Percentiles rank a stretch among this genome's conserved stretches.
These are phyloP conservation scores for Microsporum canis DNA, from an alignment of 2,329 filamentous ascomycete genomes.

Conservation along the genomic window DNA sequence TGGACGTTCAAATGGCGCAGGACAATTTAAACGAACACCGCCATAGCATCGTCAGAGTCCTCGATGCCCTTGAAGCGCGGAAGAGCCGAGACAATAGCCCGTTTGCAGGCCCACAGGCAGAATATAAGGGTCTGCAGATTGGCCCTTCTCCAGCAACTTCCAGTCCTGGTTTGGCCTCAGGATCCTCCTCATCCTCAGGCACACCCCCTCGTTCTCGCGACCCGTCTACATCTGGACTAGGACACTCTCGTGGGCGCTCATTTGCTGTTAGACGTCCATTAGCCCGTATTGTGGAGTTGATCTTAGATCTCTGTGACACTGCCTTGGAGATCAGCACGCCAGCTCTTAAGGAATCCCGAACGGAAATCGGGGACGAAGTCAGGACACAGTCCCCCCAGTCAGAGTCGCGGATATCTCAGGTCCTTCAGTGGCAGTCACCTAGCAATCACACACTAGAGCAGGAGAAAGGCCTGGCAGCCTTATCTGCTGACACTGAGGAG, in stretches of 20 bases:
- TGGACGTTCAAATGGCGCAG: constrained; percentile 94
- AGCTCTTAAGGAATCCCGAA: constrained; percentile 72
- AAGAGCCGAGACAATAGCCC: constrained; percentile 40
- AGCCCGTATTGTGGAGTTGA: constrained; percentile 83
- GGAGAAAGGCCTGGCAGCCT: constrained; percentile 72
- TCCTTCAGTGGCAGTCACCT: constrained; percentile 92
- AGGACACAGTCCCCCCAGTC: constrained; percentile 92
- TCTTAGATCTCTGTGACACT: constrained; percentile 92
- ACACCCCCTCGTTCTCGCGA: constrained; percentile 56
- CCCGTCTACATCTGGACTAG: constrained; percentile 53
- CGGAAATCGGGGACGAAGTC: constrained; percentile 57
- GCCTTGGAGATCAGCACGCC: constrained; percentile 90
- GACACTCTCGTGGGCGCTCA: constrained; percentile 70
- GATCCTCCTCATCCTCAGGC: constrained; percentile 58
- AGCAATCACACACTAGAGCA: constrained; percentile 84
- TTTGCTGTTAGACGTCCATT: constrained; percentile 86
- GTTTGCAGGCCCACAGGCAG: constrained; percentile 47
- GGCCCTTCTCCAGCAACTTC: constrained; percentile 59
- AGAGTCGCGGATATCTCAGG: constrained; percentile 85
- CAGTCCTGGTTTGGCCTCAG: constrained; percentile 60
- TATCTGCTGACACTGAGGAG: constrained; percentile 84
- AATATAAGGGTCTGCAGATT: constrained; percentile 82
- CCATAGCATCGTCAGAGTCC: constrained; percentile 84
- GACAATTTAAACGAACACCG: constrained; percentile 86
- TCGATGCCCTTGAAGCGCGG: constrained; percentile 73